Evolutionary conservation across 2,329 filamentous ascomycete species (phyloP), one percentile per base, ranked within the genome.

Genomic region (Arthrinium puccinioides): DNA sequence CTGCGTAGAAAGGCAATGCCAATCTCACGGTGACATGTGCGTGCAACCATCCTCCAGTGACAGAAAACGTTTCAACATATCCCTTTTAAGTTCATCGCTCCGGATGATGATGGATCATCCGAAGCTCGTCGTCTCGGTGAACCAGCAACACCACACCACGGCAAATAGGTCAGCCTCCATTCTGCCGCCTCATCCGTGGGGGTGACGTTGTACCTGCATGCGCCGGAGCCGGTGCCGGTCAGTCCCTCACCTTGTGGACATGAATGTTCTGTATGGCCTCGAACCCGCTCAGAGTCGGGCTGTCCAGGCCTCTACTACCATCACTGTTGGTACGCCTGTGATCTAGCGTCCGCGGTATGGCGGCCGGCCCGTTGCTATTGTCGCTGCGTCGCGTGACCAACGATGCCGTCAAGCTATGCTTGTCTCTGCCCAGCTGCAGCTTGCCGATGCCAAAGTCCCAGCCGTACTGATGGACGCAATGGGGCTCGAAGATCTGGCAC

Each of bases 401-500:
- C n/a, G n/a, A n/a, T n/a, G n/a, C n/a, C n/a, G n/a, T n/a, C n/a
- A n/a, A n/a, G n/a, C n/a, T 30, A 9, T 51, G 51, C 20, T 38
- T 32, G 37, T 53, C 44, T 28, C 55, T 52, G 15, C 52, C 51
- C 32, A 61, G 56, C 19, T 53, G 55, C 25, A 59, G 48, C 28
- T 51, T 55, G 15, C 53, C 47, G 10, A 64, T 37, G 9, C 59
- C 57, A 9, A 54, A 48, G 11, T 46, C 48, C 39, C 52, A 51
- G 7, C 55, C 57, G 42, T 72, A 72, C 41, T 67, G 61, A 39
- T 72, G 67, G n/a, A 72, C 67, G 51, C 72, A 76, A 46, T 75
- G 72, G 35, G 70, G 70, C 50, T 74, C 69, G 5, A 53, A 39
- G 31, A 73, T 67, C 18, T 55, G 59, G 44, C 68, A 71, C 30